Evolutionary conservation across 75 land plant species (phyloP).

Genomic region (Cunninghamia lanceolata): DNA sequence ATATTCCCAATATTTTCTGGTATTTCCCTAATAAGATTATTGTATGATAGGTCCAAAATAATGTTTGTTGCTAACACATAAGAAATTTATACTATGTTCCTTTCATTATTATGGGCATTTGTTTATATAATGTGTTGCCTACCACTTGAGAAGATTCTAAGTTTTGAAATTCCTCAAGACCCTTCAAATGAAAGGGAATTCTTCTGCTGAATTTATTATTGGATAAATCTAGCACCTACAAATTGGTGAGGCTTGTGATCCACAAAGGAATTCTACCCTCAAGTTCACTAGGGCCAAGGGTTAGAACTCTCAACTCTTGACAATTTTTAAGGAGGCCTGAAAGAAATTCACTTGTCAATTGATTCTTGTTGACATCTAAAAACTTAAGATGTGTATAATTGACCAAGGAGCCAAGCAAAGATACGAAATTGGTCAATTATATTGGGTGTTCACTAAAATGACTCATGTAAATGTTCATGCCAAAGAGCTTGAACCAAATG

Average conservation of each 20-base stretch:
- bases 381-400: neutral
- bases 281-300: slow-evolving; percentile 1
- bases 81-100: too few species aligned
- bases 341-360: slow-evolving; percentile 11
- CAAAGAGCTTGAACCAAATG: too few species aligned
- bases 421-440: too few species aligned
- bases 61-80: too few species aligned
- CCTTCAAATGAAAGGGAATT: too few species aligned
- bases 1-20: too few species aligned
- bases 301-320: neutral
- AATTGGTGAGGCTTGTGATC: slow-evolving; percentile 4
- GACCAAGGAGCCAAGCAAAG: neutral
- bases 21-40: too few species aligned
- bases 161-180: slow-evolving; percentile 3
- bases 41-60: too few species aligned
- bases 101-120: slow-evolving; percentile 8
- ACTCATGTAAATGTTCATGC: too few species aligned
- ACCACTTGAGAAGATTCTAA: slow-evolving; percentile 21
- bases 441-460: too few species aligned
- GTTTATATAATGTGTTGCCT: slow-evolving; percentile 18
- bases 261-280: slow-evolving; percentile 8
- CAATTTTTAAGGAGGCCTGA: neutral
- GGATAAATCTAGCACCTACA: slow-evolving; percentile 16
- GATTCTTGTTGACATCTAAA: slow-evolving; percentile 11
- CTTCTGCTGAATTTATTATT: slow-evolving; percentile 24